phyloP scores from a whole-genome alignment of 768 basidiomycete genomes.

The Rhizopogon vinicolor region DNA sequence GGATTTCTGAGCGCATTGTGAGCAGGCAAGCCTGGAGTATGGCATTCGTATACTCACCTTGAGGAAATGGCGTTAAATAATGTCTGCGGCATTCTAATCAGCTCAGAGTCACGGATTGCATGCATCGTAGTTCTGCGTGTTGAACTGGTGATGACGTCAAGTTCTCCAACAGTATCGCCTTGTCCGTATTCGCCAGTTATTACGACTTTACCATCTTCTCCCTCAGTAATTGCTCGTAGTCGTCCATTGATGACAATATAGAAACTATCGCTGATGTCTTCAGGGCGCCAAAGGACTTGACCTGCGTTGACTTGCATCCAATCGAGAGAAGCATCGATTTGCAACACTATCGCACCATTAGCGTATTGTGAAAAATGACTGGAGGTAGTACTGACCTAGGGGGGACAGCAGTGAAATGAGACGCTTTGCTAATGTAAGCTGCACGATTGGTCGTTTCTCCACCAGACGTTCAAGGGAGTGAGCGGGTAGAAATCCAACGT shows the following conservation, averaged over 20 bases:
- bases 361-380: neutral
- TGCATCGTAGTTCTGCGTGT: constrained; percentile 87
- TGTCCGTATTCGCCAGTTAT: constrained; percentile 95
- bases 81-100: constrained; percentile 95
- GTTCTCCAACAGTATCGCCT: constrained; percentile 94
- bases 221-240: constrained; percentile 83
- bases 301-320: constrained; percentile 98
- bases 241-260: constrained; percentile 99
- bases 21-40: neutral
- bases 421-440: constrained; percentile 94
- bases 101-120: constrained; percentile 96
- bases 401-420: constrained; percentile 93
- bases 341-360: constrained; percentile 56
- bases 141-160: constrained; percentile 94
- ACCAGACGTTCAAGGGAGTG: constrained; percentile 85
- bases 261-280: constrained; percentile 90
- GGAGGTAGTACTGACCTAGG: constrained; percentile 49
- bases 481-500: constrained; percentile 91
- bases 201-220: constrained; percentile 66
- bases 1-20: constrained; percentile 53
- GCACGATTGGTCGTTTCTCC: constrained; percentile 92
- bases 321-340: constrained; percentile 94
- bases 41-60: constrained; percentile 38
- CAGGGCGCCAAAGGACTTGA: constrained; percentile 90
- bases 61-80: constrained; percentile 97